Percentiles rank a stretch among this genome's conserved stretches.
These are phyloP conservation scores for Emmonsiellopsis sp. DNA, from an alignment of 2,329 filamentous ascomycete genomes.

Conservation along the genomic window DNA sequence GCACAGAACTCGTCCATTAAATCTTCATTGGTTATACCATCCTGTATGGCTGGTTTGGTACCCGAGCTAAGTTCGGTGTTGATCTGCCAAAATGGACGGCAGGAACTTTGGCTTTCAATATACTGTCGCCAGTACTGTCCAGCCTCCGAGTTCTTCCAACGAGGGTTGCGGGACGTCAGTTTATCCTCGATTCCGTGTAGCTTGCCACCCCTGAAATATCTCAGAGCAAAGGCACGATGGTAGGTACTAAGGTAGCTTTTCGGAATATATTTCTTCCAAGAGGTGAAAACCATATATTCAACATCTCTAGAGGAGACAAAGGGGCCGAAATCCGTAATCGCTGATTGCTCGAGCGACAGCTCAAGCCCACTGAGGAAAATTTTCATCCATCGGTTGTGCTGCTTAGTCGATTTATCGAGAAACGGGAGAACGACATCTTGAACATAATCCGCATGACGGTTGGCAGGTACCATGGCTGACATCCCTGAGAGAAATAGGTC, in stretches of 20 bases:
- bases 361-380: slow-evolving; percentile 9
- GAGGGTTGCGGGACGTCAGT: neutral
- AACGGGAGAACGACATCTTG: slow-evolving; percentile 11
- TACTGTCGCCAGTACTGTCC: slow-evolving; percentile 9
- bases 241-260: slow-evolving; percentile 8
- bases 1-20: slow-evolving; percentile 7
- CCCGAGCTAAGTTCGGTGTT: neutral
- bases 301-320: slow-evolving; percentile 5
- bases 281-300: slow-evolving; percentile 2
- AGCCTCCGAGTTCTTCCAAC: slow-evolving; percentile 3
- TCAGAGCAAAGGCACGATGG: slow-evolving; percentile 11
- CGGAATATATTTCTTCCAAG: slow-evolving; percentile 12
- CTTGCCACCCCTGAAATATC: slow-evolving; percentile 5
- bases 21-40: slow-evolving; percentile 2
- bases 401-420: slow-evolving; percentile 11
- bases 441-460: slow-evolving; percentile 8
- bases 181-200: slow-evolving; percentile 6
- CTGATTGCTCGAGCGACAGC: neutral
- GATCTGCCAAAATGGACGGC: neutral
- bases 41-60: neutral
- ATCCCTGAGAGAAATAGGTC: slow-evolving; percentile 7
- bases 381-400: slow-evolving; percentile 16
- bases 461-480: slow-evolving; percentile 2
- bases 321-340: slow-evolving; percentile 10
- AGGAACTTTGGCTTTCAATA: neutral